Evolutionary conservation across 225 moss, liverwort and hornwort species (phyloP).

Genomic region (Sphagnum contortum): DNA sequence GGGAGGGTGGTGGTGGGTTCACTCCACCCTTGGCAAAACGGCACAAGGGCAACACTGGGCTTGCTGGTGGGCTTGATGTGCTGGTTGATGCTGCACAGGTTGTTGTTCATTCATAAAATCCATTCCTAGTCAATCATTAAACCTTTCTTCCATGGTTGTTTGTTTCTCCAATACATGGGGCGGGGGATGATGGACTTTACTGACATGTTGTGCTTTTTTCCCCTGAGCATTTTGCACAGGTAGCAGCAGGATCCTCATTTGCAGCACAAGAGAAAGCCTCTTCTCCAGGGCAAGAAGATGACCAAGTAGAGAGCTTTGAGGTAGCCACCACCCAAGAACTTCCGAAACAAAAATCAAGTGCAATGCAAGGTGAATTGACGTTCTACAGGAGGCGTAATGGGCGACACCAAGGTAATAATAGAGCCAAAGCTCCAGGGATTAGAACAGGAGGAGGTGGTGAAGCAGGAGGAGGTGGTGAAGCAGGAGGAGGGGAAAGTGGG

Average conservation of each 20-base stretch:
- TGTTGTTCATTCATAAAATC: background rate
- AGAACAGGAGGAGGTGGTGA: conserved; percentile 26
- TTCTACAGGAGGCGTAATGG: conserved; percentile 46
- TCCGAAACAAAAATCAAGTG: conserved; percentile 31
- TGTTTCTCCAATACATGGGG: too few species aligned
- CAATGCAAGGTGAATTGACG: conserved; percentile 33
- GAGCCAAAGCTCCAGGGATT: conserved; percentile 27
- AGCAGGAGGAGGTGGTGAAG: conserved; percentile 7
- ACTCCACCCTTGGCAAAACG: conserved; percentile 28
- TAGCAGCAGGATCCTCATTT: conserved; percentile 57
- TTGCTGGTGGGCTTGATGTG: conserved; percentile 50
- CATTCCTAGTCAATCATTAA: too few species aligned
- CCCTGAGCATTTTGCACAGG: conserved; percentile 15
- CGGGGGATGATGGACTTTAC: too few species aligned
- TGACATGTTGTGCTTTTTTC: too few species aligned
- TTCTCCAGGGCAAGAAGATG: conserved; percentile 10
- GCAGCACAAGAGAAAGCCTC: conserved; percentile 21
- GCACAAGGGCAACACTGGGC: conserved; percentile 29
- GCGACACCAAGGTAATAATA: conserved; percentile 58
- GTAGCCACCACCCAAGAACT: conserved; percentile 10
- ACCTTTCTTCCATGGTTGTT: too few species aligned
- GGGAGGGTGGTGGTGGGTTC: conserved; percentile 18
- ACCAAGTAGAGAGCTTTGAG: conserved; percentile 26
- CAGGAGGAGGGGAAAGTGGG: too few species aligned
- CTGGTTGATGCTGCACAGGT: conserved; percentile 69